Evolutionary conservation across 176 grass and related monocot genomes (phyloP).

Genomic region (Rhynchospora pubera): DNA sequence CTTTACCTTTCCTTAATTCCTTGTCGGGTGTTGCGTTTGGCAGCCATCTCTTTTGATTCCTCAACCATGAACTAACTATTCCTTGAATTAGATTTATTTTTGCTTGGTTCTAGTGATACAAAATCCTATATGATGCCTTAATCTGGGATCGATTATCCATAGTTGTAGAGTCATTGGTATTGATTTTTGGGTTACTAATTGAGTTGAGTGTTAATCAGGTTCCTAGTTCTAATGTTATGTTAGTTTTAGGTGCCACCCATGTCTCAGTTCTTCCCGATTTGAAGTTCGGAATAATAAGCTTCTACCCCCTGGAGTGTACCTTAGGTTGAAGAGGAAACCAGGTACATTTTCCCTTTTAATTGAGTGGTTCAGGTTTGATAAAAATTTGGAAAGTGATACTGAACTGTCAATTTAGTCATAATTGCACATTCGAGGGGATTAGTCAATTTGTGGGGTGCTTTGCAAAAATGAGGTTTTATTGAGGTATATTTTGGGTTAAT

Average conservation of each 20-base stretch:
- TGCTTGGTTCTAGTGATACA: too few species aligned
- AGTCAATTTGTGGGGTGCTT: not conserved
- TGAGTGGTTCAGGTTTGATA: not conserved
- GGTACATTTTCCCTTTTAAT: constrained; percentile 17
- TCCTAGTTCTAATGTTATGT: not conserved
- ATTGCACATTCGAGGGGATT: not conserved
- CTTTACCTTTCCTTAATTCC: too few species aligned
- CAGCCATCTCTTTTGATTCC: too few species aligned
- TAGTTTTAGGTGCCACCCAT: constrained; percentile 1
- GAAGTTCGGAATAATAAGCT: constrained; percentile 5
- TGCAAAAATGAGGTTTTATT: not conserved
- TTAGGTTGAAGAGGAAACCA: constrained; percentile 10
- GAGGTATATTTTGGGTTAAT: not conserved
- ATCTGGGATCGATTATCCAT: too few species aligned
- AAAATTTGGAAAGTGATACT: not conserved
- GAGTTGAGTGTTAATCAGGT: not conserved
- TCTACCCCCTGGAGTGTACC: constrained; percentile 16
- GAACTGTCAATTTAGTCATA: not conserved
- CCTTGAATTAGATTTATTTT: too few species aligned
- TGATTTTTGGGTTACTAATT: too few species aligned
- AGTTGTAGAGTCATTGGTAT: too few species aligned
- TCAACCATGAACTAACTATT: too few species aligned
- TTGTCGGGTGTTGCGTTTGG: too few species aligned
- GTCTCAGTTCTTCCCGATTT: not conserved
- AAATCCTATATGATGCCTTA: too few species aligned